Base-by-base conservation (phyloP, 1,284 basidiomycete genomes). In the Omphalotus olearius region DNA sequence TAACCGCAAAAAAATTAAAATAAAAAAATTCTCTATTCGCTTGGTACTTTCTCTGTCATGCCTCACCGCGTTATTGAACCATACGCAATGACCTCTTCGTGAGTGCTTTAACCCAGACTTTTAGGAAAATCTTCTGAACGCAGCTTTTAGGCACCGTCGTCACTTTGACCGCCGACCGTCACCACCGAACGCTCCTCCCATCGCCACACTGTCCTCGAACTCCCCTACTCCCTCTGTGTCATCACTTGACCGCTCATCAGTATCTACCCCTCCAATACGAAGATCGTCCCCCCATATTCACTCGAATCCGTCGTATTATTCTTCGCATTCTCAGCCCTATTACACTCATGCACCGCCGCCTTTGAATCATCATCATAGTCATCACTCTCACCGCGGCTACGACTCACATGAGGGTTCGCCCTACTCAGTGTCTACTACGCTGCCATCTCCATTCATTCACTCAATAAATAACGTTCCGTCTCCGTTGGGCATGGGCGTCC, bases 191-290 rank as follows among this genome's bases (percentile, higher is more conserved):
- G 48, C 48, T 20, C 76, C 79, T 1, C 78, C 80, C 55, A 79
- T 82, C 63, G 69, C 74, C 35, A 76, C 74, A 49, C 65, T 81
- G 50, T 47, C 50, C 14, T 40, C 43, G 45, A 79, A 83, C 60
- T 84, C 83, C 0, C 82, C 83, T 39, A 79, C 82, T 6, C 68
- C 80, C 42, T 83, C 82, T 10, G 73, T 77, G 30, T 75, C 76
- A 43, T 79, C 81, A 3, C 69, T 78, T 45, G 79, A 82, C 67
- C 74, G 77, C 55, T 79, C 80, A 42, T 76, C 79, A 36, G 76
- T 79, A 45, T 75, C 76, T 40, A 82, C 83, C 1, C 80, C 82
- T 13, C 76, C 76, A 49, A 65, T 66, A 36, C 70, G 65, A 50
- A 65, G 71, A 52, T 70, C 72, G 49, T 65, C 67, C 36, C 61